phyloP scores from a whole-genome alignment of 208 protist species.

The Trichomonas tenax region DNA sequence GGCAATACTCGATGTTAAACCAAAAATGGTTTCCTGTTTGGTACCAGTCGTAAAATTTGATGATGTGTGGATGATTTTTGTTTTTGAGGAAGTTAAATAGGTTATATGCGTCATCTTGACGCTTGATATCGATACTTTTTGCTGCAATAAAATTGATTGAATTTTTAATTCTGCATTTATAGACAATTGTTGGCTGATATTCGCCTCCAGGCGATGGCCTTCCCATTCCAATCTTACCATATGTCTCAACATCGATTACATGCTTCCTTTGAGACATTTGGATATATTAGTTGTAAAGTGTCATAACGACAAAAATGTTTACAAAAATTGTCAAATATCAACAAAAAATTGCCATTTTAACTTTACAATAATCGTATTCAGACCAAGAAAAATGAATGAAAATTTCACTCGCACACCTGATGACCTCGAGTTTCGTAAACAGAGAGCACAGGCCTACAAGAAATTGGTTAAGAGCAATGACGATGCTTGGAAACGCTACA shows the following conservation, averaged over 20 bases:
- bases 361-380: too few relatives aligned
- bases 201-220: background rate
- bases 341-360: too few relatives aligned
- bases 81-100: background rate
- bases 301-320: too few relatives aligned
- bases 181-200: background rate
- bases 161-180: background rate
- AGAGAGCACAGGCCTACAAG: background rate
- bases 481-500: background rate
- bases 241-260: background rate
- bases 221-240: background rate
- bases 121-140: background rate
- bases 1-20: background rate
- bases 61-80: background rate
- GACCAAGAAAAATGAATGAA: too few relatives aligned
- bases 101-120: background rate
- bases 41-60: background rate
- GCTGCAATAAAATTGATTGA: background rate
- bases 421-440: background rate
- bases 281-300: too few relatives aligned
- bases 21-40: background rate
- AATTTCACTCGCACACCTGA: background rate
- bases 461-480: background rate
- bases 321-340: too few relatives aligned
- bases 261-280: too few relatives aligned